Evolutionary conservation across 139 green algal genomes (phyloP), one percentile per base, ranked within the genome.

Genomic region (Pseudopediastrum boryanum): DNA sequence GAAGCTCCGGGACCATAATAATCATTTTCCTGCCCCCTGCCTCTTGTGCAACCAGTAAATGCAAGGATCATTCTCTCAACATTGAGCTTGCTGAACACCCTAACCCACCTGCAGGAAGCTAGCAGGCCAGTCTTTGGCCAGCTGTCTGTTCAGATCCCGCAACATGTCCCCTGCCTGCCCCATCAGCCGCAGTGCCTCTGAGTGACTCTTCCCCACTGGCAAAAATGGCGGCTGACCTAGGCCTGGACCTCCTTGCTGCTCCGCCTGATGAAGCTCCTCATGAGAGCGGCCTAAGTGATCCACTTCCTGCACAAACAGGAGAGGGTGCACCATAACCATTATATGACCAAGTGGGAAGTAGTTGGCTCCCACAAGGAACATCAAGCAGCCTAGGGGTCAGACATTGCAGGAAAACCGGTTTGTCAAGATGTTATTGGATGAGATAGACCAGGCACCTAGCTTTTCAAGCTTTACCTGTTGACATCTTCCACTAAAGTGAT

Each of bases 31-130:
- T n/a, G n/a, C n/a, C n/a, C n/a, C n/a, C n/a, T n/a, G n/a, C n/a
- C n/a, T n/a, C n/a, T n/a, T n/a, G n/a, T n/a, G n/a, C n/a, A n/a
- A n/a, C n/a, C n/a, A n/a, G n/a, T n/a, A n/a, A n/a, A n/a, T n/a
- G n/a, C n/a, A n/a, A n/a, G n/a, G n/a, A n/a, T n/a, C n/a, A n/a
- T n/a, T n/a, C n/a, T n/a, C n/a, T n/a, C n/a, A n/a, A n/a, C n/a
- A n/a, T n/a, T n/a, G n/a, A n/a, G n/a, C n/a, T n/a, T n/a, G n/a
- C n/a, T n/a, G n/a, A n/a, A n/a, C n/a, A n/a, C n/a, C 33, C 6
- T 6, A 19, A 10, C 48, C 33, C 16, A 51, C 70, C 70, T 77
- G 65, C 31, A 77, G 38, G 44, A 77, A 77, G 51, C 70, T 77
- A 25, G 39, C 39, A 4, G 70, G 70, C 70, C 70, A 77, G 23